Percentiles rank a stretch among this genome's conserved stretches.
phyloP scores from a whole-genome alignment of 2,329 filamentous ascomycete genomes.

The Beauveria rudraprayagi region DNA sequence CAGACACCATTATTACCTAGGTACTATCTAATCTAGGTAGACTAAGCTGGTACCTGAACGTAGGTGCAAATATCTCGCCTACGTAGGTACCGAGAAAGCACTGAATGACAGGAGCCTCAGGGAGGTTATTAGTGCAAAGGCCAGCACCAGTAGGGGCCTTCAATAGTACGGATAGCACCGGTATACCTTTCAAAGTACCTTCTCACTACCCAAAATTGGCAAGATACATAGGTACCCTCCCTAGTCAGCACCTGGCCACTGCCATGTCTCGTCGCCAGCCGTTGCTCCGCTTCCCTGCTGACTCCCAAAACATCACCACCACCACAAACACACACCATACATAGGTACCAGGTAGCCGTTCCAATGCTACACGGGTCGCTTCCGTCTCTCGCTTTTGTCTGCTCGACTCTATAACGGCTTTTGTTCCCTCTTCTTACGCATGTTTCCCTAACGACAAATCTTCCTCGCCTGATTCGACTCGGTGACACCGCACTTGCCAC shows the following conservation, averaged over 20 bases:
- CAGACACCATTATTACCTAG: too few relatives aligned
- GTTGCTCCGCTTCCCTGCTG: constrained; percentile 7
- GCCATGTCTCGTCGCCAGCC: neutral
- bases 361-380: neutral
- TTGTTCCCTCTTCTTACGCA: neutral
- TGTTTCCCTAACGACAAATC: neutral
- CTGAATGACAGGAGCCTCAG: too few relatives aligned
- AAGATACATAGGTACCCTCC: neutral
- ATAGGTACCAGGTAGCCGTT: neutral
- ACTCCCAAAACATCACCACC: constrained; percentile 8
- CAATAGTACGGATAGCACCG: too few relatives aligned
- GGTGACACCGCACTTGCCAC: neutral
- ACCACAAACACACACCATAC: neutral
- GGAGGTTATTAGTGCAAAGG: too few relatives aligned
- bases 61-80: too few relatives aligned
- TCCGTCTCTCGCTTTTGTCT: neutral
- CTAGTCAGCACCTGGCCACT: neutral
- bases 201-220: too few relatives aligned
- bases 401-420: neutral
- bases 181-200: too few relatives aligned
- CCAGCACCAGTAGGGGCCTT: too few relatives aligned
- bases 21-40: too few relatives aligned
- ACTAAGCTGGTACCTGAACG: too few relatives aligned
- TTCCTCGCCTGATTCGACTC: neutral
- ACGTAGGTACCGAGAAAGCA: too few relatives aligned